Conservation (phyloP, 2,329 filamentous ascomycete species). For the Colletotrichum sansevieriae region DNA sequence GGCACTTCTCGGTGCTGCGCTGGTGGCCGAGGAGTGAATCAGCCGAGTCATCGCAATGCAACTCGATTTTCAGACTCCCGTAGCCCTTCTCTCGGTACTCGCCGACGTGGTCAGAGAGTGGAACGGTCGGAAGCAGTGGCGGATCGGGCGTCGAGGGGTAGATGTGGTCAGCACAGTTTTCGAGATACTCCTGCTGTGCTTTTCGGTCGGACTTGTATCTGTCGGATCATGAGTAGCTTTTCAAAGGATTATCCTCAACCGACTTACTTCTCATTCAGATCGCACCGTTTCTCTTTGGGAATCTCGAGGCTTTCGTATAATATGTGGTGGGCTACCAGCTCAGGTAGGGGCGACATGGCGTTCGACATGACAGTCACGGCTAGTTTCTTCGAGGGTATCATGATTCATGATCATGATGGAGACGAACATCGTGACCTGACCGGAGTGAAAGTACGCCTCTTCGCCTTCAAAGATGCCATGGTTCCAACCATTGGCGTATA, state of each 20-base stretch:
- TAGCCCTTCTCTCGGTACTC: conserved; percentile 53
- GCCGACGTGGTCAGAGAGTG: conserved; percentile 57
- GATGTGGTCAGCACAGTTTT: conserved; percentile 42
- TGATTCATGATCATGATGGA: conserved; percentile 50
- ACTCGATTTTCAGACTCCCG: conserved; percentile 40
- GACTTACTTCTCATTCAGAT: conserved; percentile 41
- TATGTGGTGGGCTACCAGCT: conserved; percentile 47
- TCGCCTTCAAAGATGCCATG: conserved; percentile 46
- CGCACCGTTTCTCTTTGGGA: conserved; percentile 35
- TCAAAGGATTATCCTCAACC: neutral
- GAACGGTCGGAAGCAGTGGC: conserved; percentile 51
- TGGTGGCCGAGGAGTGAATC: neutral
- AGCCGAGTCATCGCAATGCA: conserved; percentile 33
- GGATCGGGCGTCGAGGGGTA: conserved; percentile 39
- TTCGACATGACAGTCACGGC: conserved; percentile 51
- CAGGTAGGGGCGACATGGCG: conserved; percentile 33
- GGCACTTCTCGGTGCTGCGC: conserved; percentile 29
- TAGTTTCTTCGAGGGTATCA: conserved; percentile 50
- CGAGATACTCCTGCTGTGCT: conserved; percentile 10
- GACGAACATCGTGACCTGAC: conserved; percentile 47
- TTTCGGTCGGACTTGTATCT: neutral
- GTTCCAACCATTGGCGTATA: conserved; percentile 51
- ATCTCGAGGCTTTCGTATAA: conserved; percentile 49
- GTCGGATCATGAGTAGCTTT: neutral
- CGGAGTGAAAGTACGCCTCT: conserved; percentile 49